Percentiles rank a stretch among this genome's conserved stretches.
Conservation (phyloP, 2,329 filamentous ascomycete species). For the Monosporascus cannonballus region DNA sequence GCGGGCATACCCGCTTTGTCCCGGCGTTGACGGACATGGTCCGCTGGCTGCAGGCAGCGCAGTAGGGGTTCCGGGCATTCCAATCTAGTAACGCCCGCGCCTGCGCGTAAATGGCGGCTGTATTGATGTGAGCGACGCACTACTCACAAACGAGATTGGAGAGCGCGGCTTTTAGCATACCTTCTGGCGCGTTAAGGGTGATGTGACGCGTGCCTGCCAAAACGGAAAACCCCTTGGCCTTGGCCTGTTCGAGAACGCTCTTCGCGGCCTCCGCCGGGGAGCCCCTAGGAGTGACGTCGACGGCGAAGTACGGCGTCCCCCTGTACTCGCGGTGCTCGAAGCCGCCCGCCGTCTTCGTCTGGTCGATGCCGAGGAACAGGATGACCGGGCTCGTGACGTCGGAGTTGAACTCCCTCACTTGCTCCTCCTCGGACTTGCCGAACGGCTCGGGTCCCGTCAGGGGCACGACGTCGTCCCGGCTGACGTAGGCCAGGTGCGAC, state of each 20-base stretch:
- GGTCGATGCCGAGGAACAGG: constrained; percentile 80
- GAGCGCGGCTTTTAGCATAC: constrained; percentile 22
- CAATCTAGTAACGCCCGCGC: constrained; percentile 85
- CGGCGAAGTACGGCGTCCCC: constrained; percentile 79
- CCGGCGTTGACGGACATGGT: constrained; percentile 76
- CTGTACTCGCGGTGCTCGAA: constrained; percentile 64
- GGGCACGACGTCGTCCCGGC: constrained; percentile 60
- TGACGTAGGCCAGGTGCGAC: constrained; percentile 60
- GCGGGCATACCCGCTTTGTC: constrained; percentile 74
- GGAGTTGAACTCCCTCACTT: constrained; percentile 70
- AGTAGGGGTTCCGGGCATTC: constrained; percentile 91
- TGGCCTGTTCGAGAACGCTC: constrained; percentile 50
- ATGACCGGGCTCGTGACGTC: constrained; percentile 60
- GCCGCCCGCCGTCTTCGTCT: constrained; percentile 38
- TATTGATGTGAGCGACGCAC: background rate
- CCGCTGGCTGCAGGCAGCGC: constrained; percentile 76
- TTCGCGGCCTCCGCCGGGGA: constrained; percentile 56
- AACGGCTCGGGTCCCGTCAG: constrained; percentile 71
- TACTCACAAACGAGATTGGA: background rate
- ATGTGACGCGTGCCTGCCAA: constrained; percentile 48
- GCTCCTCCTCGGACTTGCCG: constrained; percentile 62
- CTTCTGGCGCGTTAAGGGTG: constrained; percentile 40
- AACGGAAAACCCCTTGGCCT: constrained; percentile 58
- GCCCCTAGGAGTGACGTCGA: constrained; percentile 76
- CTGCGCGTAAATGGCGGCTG: constrained; percentile 86